Evolutionary conservation across 192 early-diverging fungal genomes (phyloP), one percentile per base, ranked within the genome.

Genomic region (Tieghemiomyces parasiticus): DNA sequence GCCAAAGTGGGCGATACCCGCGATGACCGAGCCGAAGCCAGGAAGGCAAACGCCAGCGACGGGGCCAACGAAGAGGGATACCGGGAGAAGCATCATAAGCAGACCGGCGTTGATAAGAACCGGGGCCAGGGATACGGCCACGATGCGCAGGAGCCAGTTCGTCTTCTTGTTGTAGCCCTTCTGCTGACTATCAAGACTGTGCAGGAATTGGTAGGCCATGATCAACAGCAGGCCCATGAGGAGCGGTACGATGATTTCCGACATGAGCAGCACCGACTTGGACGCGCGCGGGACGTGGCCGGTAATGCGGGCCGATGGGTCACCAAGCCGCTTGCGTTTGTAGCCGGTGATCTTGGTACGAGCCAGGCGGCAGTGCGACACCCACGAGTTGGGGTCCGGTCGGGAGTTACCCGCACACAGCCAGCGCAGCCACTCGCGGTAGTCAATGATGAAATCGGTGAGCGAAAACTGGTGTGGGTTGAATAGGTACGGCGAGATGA

Each of bases 391-490:
- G 62, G 74, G 73, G 67, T 87, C 82, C 0, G 85, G 67, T 45
- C 77, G 73, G 53, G 83, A 83, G 63, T 90, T 90, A 46, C 87
- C 86, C 4, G 84, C 76, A n/a, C 81, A 85, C 47, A 92, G 70
- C 87, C 89, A 92, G 55, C 79, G 78, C 60, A 92, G 68, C 72
- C 82, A 89, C 65, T 86, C 84, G 44, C 76, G 79, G 65, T 88
- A 92, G 64, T 92, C 90, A 8, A 83, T 59, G 63, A 89, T 72
- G 65, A 90, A 90, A 63, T 86, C 84, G 0, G 74, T 73, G 55
- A 89, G 73, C n/a, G 81, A 74, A 54, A 92, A 90, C 69, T 92
- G 90, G 61, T 89, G 87, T n/a, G 87, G 88, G 59, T 92, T 92
- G 68, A 88, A 92, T 38, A 92, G 53, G 65, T 90, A 92, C 2